Conservation (phyloP, 345 rosid genomes). For the Acer yangbiense region DNA sequence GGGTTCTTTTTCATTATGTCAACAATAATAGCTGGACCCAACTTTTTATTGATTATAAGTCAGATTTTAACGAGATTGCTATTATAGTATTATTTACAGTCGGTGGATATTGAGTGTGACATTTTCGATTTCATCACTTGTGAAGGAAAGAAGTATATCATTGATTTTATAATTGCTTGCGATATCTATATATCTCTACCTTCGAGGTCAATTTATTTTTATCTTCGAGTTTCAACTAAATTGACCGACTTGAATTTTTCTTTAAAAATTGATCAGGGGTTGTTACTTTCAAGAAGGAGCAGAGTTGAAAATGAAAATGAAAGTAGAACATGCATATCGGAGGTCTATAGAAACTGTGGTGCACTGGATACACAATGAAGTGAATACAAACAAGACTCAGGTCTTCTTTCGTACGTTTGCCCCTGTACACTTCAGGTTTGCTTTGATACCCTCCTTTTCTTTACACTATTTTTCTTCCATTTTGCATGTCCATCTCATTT, state of each 20-base stretch:
- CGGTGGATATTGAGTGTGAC: not conserved
- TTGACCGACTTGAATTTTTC: not conserved
- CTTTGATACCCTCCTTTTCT: not conserved
- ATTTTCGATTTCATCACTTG: not conserved
- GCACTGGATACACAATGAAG: constrained; percentile 66
- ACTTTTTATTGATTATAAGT: constrained; percentile 1
- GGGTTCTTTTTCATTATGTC: constrained; percentile 2
- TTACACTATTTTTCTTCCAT: not conserved
- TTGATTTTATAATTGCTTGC: not conserved
- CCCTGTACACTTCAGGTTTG: constrained; percentile 96
- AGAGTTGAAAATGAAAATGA: constrained; percentile 60
- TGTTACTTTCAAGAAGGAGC: constrained; percentile 86
- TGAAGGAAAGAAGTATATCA: not conserved
- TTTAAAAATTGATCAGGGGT: constrained; percentile 49
- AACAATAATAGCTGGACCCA: constrained; percentile 6
- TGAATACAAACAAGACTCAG: constrained; percentile 65
- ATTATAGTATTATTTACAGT: not conserved
- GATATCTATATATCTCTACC: not conserved
- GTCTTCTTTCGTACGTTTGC: constrained; percentile 89
- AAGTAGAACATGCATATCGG: constrained; percentile 56
- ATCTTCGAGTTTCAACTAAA: not conserved
- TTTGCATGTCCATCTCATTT: not conserved
- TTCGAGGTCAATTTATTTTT: not conserved
- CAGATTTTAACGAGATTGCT: not conserved
- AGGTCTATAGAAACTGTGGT: constrained; percentile 71